These are phyloP conservation scores for Aspergillus transmontanensis DNA, from an alignment of 2,329 filamentous ascomycete genomes.

Conservation along the genomic window DNA sequence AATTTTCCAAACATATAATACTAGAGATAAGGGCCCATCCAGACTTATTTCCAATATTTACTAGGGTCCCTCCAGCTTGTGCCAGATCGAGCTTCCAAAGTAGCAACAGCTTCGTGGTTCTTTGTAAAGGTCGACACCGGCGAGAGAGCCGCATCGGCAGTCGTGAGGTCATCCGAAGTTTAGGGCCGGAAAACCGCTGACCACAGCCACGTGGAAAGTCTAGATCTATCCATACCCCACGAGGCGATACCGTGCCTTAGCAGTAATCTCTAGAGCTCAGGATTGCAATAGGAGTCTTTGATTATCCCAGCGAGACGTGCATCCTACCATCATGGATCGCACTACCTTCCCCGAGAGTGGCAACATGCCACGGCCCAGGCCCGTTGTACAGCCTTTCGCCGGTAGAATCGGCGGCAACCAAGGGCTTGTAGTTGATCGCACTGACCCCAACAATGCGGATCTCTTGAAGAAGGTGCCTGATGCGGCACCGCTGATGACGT, in stretches of 20 bases:
- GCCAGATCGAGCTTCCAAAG: neutral
- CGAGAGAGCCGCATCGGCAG: neutral
- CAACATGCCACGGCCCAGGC: neutral
- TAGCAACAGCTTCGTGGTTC: neutral
- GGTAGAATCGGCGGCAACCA: conserved; percentile 17
- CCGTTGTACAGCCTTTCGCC: conserved; percentile 12
- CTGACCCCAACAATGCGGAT: conserved; percentile 29
- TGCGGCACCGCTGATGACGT: conserved; percentile 37
- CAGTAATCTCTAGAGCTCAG: neutral
- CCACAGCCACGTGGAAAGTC: neutral
- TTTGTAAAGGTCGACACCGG: neutral
- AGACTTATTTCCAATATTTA: neutral
- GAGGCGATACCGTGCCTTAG: no score
- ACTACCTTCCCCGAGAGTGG: neutral
- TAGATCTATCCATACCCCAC: neutral
- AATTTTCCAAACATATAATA: neutral
- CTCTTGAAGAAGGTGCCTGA: conserved; percentile 36
- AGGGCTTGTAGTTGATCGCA: conserved; percentile 16
- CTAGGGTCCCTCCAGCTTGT: neutral
- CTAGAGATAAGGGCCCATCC: no score
- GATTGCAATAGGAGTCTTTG: neutral
- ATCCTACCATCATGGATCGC: neutral
- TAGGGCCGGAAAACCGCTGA: neutral
- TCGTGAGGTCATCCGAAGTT: neutral
- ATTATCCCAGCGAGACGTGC: neutral